These are phyloP conservation scores for Omphalotus olearius DNA, from an alignment of 1,284 basidiomycete genomes.

Conservation along the genomic window DNA sequence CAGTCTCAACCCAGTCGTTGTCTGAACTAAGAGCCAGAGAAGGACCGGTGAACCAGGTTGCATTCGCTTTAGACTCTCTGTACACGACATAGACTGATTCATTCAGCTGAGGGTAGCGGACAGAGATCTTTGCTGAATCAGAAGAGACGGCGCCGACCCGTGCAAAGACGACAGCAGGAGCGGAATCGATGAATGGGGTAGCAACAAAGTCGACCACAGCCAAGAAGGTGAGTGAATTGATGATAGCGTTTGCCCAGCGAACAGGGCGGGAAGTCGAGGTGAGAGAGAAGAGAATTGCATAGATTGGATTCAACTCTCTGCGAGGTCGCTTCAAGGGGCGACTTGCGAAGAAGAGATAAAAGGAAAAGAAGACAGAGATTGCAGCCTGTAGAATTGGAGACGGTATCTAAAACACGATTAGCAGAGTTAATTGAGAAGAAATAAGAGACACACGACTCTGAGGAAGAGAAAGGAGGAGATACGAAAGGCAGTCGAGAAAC, in stretches of 20 bases:
- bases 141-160: slow-evolving; percentile 68
- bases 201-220: slow-evolving; percentile 46
- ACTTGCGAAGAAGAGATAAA: slow-evolving; percentile 3
- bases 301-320: slow-evolving; percentile 10
- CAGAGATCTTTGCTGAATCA: slow-evolving; percentile 56
- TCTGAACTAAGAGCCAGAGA: slow-evolving; percentile 37
- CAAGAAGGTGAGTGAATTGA: slow-evolving; percentile 51
- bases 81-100: slow-evolving; percentile 39
- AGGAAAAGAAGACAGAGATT: slow-evolving; percentile 20
- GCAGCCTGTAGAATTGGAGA: slow-evolving; percentile 25
- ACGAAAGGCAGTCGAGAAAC: slow-evolving; percentile 35
- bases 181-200: slow-evolving; percentile 50
- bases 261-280: slow-evolving; percentile 37
- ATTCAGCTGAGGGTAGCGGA: slow-evolving; percentile 48
- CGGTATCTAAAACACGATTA: slow-evolving; percentile 27
- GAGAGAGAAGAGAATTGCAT: slow-evolving; percentile 38
- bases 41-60: slow-evolving; percentile 53
- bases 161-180: slow-evolving; percentile 53
- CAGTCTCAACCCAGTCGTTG: slow-evolving; percentile 65
- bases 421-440: neutral
- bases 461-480: slow-evolving; percentile 36
- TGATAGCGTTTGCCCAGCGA: slow-evolving; percentile 34
- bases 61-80: slow-evolving; percentile 31
- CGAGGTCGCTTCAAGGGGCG: slow-evolving; percentile 5
- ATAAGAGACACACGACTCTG: slow-evolving; percentile 29